Evolutionary conservation across 2,329 filamentous ascomycete species (phyloP), one percentile per base, ranked within the genome.

Genomic region (Thelonectria discophora): DNA sequence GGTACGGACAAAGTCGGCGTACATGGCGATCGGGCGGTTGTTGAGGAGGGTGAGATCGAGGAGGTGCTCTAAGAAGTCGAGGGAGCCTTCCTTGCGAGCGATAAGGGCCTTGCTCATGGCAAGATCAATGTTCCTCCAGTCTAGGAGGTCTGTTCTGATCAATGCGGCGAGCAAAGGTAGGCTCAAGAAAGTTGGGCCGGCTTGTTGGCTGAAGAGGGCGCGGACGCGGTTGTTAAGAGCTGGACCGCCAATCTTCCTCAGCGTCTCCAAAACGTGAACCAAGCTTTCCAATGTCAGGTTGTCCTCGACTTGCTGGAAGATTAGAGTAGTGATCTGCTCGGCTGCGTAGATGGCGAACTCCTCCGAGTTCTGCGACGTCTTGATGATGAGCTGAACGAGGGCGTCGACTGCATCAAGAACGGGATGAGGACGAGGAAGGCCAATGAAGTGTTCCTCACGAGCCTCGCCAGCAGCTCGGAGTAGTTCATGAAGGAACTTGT

Each of bases 1-100:
- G 59, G 92, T 96, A 64, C 88, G 86, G 7, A 92, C 89, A 72
- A 97, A 96, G 77, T 98, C 93, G 2, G 93, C 89, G 69, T 93
- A 91, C 49, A 97, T 81, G 1, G 90, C 91, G 40, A 90, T 86
- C 0, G 93, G 92, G 46, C 89, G 87, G 49, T 93, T 91, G 67
- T 87, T 91, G 51, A 97, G 85, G 9, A 97, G 80, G 0, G 94
- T 86, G 45, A 92, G 86, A 66, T 95, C 90, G 65, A 97, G 82
- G 45, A 97, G 82, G 45, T 89, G 88, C 53, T 90, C 88, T n/a
- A 98, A 83, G 73, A 97, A 91, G 58, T 93, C 88, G 3, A 97
- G 79, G 2, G 91, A 92, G 20, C 85, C 84, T 8, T 88, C 84
- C 64, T 93, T 92, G 60, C 88, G 88, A 58, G 89, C 84, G 57